phyloP scores from a whole-genome alignment of 2,329 filamentous ascomycete species.

The Lachnum nothofagi region DNA sequence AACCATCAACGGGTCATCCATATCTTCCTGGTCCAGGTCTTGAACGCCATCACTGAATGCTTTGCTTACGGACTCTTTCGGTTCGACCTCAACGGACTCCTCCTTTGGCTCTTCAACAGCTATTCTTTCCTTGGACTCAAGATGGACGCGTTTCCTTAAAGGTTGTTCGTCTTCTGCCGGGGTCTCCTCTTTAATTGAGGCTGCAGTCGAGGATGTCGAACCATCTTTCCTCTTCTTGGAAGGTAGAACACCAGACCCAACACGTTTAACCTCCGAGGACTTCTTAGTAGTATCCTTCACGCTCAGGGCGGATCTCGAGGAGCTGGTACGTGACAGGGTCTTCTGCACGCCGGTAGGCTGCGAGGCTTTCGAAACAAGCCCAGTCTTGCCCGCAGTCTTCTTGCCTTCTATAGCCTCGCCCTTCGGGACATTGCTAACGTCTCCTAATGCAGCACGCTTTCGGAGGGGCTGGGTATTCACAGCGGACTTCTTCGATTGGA shows the following conservation, averaged over 20 bases:
- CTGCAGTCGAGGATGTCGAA: conserved; percentile 42
- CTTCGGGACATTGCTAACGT: conserved; percentile 94
- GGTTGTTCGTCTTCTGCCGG: conserved; percentile 63
- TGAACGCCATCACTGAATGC: conserved; percentile 41
- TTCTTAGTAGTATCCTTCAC: conserved; percentile 65
- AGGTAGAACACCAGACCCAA: conserved; percentile 64
- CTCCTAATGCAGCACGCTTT: conserved; percentile 81
- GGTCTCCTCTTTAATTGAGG: conserved; percentile 56
- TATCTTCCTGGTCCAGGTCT: conserved; percentile 78
- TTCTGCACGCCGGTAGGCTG: conserved; percentile 82
- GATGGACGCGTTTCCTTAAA: conserved; percentile 59
- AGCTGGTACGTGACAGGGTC: conserved; percentile 47
- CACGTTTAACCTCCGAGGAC: conserved; percentile 63
- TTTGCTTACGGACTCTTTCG: conserved; percentile 24
- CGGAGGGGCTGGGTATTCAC: conserved; percentile 50
- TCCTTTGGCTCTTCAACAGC: conserved; percentile 34
- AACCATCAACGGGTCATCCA: conserved; percentile 94
- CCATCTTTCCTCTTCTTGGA: conserved; percentile 65
- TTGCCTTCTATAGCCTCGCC: conserved; percentile 66
- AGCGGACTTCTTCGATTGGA: conserved; percentile 66
- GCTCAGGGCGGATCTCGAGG: conserved; percentile 57
- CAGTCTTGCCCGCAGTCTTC: conserved; percentile 66
- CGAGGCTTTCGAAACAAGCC: conserved; percentile 72
- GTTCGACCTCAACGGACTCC: conserved; percentile 31
- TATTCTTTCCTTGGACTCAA: conserved; percentile 48